Evolutionary conservation across 164 flowering plant genomes (phyloP), one percentile per base, ranked within the genome.

Genomic region (Sextonia rubra): DNA sequence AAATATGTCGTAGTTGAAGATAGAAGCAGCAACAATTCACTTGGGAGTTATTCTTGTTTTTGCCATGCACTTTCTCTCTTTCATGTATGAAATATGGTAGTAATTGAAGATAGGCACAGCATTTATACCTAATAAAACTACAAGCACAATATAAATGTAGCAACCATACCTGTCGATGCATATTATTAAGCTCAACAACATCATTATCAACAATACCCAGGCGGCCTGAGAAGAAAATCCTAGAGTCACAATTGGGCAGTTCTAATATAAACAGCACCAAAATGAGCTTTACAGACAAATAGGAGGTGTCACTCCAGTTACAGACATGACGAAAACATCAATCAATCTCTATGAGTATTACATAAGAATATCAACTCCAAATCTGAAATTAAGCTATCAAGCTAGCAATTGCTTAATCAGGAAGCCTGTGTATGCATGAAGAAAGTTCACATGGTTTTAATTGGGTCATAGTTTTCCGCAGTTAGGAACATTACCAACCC

Each of bases 171-270:
- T 95, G 98, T 75, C 98, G 79, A 69, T 95, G 99, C 80, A 95
- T 84, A 82, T 95, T 95, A 78, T 90, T 95, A 47, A 95, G 93
- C 88, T 95, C 99, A 52, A 96, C 99, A 15, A 90, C 86, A 80
- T 96, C 99, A 83, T 93, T 90, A 77, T 96, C 99, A 32, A 93
- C 91, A 69, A 93, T 90, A 70, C 99, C 99, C 65, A 93, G 78
- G 52, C 89, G 79, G 7, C 99, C 97, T 94, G 79, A 20, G 47
- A 60, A 22, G 55, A 60, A 73, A 26, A 64, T 23, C 32, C 32
- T 2, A 47, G 4, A 69, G 20, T 49, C 17, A 69, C 14, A n/a
- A 22, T 26, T 26, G 63, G 30, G 47, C n/a, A 6, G 24, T 52
- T 69, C 44, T 37, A 37, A 7, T 25, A 69, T 25, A 55, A 30